Percentiles rank a stretch among this genome's conserved stretches.
Conservation (phyloP, 2,329 filamentous ascomycete species). For the Penicillium glabrum region DNA sequence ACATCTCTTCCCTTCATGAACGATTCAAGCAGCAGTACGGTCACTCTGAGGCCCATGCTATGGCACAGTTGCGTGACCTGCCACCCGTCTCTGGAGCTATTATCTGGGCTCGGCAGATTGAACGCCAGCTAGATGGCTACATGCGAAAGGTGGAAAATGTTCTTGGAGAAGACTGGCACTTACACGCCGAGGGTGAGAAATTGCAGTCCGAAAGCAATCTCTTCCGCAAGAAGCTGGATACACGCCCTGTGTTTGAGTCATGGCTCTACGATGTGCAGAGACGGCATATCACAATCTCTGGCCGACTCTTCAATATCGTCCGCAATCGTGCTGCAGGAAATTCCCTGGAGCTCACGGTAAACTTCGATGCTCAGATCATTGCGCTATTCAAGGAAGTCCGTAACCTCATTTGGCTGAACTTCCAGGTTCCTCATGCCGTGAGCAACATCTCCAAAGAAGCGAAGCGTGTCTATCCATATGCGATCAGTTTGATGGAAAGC, state of each 20-base stretch:
- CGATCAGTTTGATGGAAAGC: conserved; percentile 97
- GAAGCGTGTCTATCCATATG: conserved; percentile 97
- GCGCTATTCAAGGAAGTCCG: conserved; percentile 98
- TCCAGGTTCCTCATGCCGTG: conserved; percentile 88
- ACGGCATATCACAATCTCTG: conserved; percentile 86
- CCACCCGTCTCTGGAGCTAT: conserved; percentile 96
- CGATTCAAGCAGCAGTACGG: conserved; percentile 99
- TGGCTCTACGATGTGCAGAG: conserved; percentile 90
- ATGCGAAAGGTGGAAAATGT: conserved; percentile 99
- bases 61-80: conserved; percentile 94
- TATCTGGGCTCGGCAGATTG: conserved; percentile 96
- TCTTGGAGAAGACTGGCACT: conserved; percentile 87
- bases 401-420: conserved; percentile 93
- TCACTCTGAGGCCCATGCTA: conserved; percentile 94
- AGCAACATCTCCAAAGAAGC: conserved; percentile 97
- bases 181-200: conserved; percentile 94
- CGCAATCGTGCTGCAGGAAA: conserved; percentile 90
- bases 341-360: conserved; percentile 82
- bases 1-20: conserved; percentile 89
- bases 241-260: conserved; percentile 87
- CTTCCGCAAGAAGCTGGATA: conserved; percentile 95
- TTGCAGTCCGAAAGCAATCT: conserved; percentile 86
- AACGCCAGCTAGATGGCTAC: conserved; percentile 90
- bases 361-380: conserved; percentile 97
- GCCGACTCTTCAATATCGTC: conserved; percentile 84